These are phyloP conservation scores for Aspergillus proliferans DNA, from an alignment of 2,329 filamentous ascomycete species.

Conservation along the genomic window DNA sequence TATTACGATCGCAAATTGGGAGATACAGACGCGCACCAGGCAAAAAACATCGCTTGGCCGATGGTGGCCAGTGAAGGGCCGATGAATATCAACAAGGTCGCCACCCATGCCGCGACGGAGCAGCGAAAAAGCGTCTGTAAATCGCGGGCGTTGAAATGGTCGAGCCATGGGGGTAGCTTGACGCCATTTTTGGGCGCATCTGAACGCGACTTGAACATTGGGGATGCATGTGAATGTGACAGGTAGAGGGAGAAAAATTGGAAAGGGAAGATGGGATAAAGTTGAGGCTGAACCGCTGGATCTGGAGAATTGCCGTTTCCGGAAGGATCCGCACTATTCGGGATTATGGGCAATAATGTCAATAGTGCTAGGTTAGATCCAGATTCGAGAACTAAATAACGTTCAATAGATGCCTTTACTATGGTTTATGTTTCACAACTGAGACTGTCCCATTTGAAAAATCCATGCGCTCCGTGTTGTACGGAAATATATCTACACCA, in stretches of 20 bases:
- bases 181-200: neutral
- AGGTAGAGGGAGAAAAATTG: conserved; percentile 1
- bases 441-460: too few species aligned
- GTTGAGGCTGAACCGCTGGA: conserved; percentile 26
- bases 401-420: too few species aligned
- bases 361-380: neutral
- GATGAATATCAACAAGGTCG: conserved; percentile 44
- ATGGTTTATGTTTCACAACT: too few species aligned
- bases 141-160: conserved; percentile 45
- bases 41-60: conserved; percentile 45
- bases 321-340: neutral
- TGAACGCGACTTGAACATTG: neutral
- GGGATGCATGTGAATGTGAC: neutral
- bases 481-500: too few species aligned
- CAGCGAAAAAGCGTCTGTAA: conserved; percentile 45
- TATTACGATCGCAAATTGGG: neutral
- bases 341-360: neutral
- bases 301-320: neutral
- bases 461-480: too few species aligned
- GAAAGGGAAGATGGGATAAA: conserved; percentile 4
- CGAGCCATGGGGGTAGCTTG: conserved; percentile 23
- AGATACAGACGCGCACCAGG: conserved; percentile 11
- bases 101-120: conserved; percentile 42
- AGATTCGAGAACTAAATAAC: too few species aligned
- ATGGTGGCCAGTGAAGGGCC: conserved; percentile 35